These are phyloP conservation scores for Cylindrodendrum hubeiense DNA, from an alignment of 2,329 filamentous ascomycete species.

Conservation along the genomic window DNA sequence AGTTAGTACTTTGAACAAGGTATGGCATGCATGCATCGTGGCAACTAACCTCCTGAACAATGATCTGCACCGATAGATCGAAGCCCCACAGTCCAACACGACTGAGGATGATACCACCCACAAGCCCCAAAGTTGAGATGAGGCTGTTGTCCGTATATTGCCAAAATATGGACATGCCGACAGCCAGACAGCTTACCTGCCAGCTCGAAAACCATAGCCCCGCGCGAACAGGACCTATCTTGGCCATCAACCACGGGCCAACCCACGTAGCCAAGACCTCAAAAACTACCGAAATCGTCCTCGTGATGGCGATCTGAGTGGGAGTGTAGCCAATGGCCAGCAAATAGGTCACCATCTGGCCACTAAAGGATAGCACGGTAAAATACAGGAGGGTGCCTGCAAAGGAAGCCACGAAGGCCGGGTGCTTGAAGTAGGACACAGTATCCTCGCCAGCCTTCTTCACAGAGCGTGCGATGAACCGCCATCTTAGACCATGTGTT, in stretches of 20 bases:
- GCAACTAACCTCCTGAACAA: slow-evolving; percentile 69
- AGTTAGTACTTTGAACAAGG: background rate
- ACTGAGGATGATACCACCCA: slow-evolving; percentile 65
- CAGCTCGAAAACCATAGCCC: slow-evolving; percentile 79
- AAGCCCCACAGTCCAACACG: slow-evolving; percentile 72
- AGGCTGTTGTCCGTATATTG: slow-evolving; percentile 41
- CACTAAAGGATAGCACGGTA: slow-evolving; percentile 69
- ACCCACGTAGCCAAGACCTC: slow-evolving; percentile 73
- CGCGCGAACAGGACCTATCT: slow-evolving; percentile 70
- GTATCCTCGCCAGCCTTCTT: slow-evolving; percentile 34
- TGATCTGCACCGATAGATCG: slow-evolving; percentile 70
- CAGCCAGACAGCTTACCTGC: slow-evolving; percentile 70
- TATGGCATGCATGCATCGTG: background rate
- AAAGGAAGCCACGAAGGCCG: slow-evolving; percentile 71
- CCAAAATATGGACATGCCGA: slow-evolving; percentile 59
- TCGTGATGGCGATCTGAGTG: slow-evolving; percentile 64
- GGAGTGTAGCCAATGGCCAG: slow-evolving; percentile 65
- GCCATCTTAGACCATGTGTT: background rate
- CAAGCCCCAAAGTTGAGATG: slow-evolving; percentile 61
- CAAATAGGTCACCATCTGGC: slow-evolving; percentile 75
- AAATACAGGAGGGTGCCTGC: slow-evolving; percentile 71
- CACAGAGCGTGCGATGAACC: slow-evolving; percentile 10
- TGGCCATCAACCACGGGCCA: slow-evolving; percentile 66
- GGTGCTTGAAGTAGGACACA: slow-evolving; percentile 63
- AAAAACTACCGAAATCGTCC: slow-evolving; percentile 64